A percentile compares a stretch with the other conserved stretches of the same genome.
These are phyloP conservation scores for Tolypocladium ophioglossoides DNA, from an alignment of 2,329 filamentous ascomycete species.

Conservation along the genomic window DNA sequence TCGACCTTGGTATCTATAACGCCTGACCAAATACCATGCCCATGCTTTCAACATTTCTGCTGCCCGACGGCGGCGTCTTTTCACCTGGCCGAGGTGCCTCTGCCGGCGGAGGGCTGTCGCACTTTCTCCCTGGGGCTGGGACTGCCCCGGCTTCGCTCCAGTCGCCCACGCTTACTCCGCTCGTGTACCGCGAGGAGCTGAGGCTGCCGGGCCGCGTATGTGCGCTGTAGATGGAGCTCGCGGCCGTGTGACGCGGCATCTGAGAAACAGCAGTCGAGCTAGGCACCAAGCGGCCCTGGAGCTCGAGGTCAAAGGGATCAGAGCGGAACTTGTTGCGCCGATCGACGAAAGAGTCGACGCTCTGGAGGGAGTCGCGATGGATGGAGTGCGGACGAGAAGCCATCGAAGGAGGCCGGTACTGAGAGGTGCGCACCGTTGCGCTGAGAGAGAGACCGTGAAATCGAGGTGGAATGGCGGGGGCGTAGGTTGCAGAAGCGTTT, in stretches of 20 bases:
- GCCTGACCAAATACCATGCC: background rate
- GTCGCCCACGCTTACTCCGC: slow-evolving; percentile 35
- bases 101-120: slow-evolving; percentile 12
- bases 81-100: background rate
- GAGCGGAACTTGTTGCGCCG: slow-evolving; percentile 48
- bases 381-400: slow-evolving; percentile 19
- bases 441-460: slow-evolving; percentile 37
- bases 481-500: slow-evolving; percentile 4
- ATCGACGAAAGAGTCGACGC: slow-evolving; percentile 31
- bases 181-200: slow-evolving; percentile 36
- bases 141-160: slow-evolving; percentile 17
- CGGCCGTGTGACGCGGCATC: slow-evolving; percentile 10
- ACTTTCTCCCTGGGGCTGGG: slow-evolving; percentile 8
- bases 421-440: slow-evolving; percentile 12
- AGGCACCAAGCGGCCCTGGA: slow-evolving; percentile 13
- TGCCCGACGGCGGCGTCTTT: background rate
- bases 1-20: background rate
- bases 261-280: slow-evolving; percentile 8
- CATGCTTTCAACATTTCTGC: background rate
- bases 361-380: slow-evolving; percentile 29
- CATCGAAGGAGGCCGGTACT: slow-evolving; percentile 17
- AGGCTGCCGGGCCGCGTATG: slow-evolving; percentile 31
- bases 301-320: slow-evolving; percentile 55
- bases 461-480: slow-evolving; percentile 31
- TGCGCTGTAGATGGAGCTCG: slow-evolving; percentile 33